Evolutionary conservation across 2,329 filamentous ascomycete genomes (phyloP), one percentile per base, ranked within the genome.

Genomic region (Cladobotryum protrusum): DNA sequence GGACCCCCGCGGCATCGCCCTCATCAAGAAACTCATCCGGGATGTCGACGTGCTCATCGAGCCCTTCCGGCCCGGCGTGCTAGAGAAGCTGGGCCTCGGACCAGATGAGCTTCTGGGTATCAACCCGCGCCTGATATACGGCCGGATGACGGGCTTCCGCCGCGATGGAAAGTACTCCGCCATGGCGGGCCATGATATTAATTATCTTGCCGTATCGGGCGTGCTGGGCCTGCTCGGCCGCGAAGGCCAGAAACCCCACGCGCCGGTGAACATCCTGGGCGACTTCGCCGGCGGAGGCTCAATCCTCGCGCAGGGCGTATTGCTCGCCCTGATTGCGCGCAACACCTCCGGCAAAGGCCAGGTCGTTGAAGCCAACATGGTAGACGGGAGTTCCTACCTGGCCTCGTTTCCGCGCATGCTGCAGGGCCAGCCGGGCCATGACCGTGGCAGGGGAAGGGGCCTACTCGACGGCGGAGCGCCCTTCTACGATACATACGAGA

Each of bases 101-200:
- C 92, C 92, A 7, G 76, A 79, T 0, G 78, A 79, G 1, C 75
- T 96, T 7, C 71, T 82, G 24, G 72, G 69, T 19, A 63, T 79
- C 15, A 96, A 96, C 66, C 86, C 85, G 11, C 75, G 84, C 0
- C 72, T 97, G 2, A 82, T 97, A 48, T 83, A 95, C 50, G 89
- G 81, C 7, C 84, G 92, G 37, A 86, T 97, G 79, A 93, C 90
- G 2, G 92, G 92, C 0, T 97, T 96, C 67, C 78, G 92, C 12
- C 77, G 91, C 36, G 89, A 95, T 68, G 92, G 91, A 0, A 85
- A 82, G 60, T 97, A 96, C 69, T 81, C 79, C 43, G 71, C 78
- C 61, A 96, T 96, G 91, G 90, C 91, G 0, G 91, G 91, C 41
- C 91, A 96, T 64, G 91, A 96, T 65, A 96, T 96, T 67, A 96